phyloP scores from a whole-genome alignment of 129 eudicot genomes.

The Centaurea solstitialis region DNA sequence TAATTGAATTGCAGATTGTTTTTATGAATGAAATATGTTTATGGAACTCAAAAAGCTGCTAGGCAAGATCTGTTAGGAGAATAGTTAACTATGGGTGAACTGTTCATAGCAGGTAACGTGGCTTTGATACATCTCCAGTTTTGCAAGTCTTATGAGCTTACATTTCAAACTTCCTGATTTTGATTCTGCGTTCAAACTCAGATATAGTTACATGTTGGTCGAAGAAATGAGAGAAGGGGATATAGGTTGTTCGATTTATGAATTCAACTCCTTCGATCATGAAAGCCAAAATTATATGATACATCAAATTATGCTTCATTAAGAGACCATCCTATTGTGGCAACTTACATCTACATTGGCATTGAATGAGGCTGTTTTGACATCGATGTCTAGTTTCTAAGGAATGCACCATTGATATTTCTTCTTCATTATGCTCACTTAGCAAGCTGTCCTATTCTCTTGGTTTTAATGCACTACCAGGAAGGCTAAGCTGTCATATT shows the following conservation, averaged over 20 bases:
- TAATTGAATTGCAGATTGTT: background rate
- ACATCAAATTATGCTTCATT: too few species aligned
- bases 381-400: background rate
- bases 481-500: background rate
- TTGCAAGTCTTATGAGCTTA: constrained; percentile 59
- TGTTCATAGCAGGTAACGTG: constrained; percentile 21
- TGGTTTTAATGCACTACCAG: background rate
- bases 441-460: background rate
- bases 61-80: background rate
- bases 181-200: constrained; percentile 59
- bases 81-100: background rate
- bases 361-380: too few species aligned
- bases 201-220: background rate
- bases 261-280: too few species aligned
- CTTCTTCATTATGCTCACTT: background rate
- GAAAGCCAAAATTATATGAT: too few species aligned
- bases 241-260: background rate
- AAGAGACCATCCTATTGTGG: too few species aligned
- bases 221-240: constrained; percentile 47
- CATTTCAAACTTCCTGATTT: constrained; percentile 70
- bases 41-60: background rate
- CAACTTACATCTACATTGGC: too few species aligned
- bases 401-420: background rate
- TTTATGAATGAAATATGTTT: background rate
- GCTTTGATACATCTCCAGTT: constrained; percentile 63